Conservation (phyloP, 139 green algal genomes). For the Trebouxia sp. region DNA sequence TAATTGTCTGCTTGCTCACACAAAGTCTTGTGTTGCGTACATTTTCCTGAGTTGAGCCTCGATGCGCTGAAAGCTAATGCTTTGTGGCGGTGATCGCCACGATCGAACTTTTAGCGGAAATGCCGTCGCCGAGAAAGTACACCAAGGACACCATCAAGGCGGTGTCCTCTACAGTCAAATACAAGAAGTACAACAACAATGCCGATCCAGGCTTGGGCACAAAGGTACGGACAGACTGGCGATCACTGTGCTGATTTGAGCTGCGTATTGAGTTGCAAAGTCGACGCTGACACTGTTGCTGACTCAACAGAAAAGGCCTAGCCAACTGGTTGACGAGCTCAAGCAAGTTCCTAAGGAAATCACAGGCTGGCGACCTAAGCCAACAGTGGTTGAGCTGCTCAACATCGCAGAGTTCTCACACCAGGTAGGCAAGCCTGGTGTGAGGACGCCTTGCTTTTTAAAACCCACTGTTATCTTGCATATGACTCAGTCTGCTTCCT, state of each 20-base stretch:
- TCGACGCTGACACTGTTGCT: background rate
- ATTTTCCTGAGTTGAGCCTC: too few relatives aligned
- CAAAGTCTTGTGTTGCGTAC: too few relatives aligned
- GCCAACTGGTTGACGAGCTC: conserved; percentile 55
- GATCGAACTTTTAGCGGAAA: background rate
- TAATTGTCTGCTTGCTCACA: too few relatives aligned
- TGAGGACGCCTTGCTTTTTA: background rate
- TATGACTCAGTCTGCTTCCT: background rate
- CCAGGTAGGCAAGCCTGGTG: conserved; percentile 38
- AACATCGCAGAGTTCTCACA: conserved; percentile 73
- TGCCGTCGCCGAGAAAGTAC: conserved; percentile 14
- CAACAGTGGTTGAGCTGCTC: conserved; percentile 70
- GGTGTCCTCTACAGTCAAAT: conserved; percentile 49
- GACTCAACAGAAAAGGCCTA: conserved; percentile 52
- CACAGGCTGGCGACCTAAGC: conserved; percentile 59
- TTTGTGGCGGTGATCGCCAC: too few relatives aligned
- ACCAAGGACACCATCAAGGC: conserved; percentile 4
- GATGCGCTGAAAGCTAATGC: too few relatives aligned
- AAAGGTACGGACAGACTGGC: conserved; percentile 38
- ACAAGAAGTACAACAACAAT: conserved; percentile 57
- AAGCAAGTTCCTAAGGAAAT: conserved; percentile 32
- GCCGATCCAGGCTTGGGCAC: conserved; percentile 38
- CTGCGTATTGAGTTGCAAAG: background rate
- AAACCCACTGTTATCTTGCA: background rate
- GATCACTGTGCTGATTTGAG: background rate